These are phyloP conservation scores for Geoglossum cookeanum DNA, from an alignment of 2,329 filamentous ascomycete species.

Conservation along the genomic window DNA sequence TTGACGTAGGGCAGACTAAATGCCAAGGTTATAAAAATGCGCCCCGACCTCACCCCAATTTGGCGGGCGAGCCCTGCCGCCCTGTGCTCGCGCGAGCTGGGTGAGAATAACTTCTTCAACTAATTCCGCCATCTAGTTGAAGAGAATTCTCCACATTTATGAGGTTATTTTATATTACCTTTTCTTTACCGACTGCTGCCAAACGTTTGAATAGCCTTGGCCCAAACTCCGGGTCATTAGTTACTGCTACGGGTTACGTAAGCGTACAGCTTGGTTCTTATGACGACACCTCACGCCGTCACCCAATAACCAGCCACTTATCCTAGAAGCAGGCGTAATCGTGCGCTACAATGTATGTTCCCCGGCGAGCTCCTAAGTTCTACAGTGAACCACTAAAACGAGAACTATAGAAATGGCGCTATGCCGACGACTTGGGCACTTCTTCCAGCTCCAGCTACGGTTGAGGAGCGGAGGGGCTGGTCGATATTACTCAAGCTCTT, in stretches of 20 bases:
- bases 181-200: neutral
- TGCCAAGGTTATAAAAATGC: too few species aligned
- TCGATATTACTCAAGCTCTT: neutral
- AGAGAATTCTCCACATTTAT: neutral
- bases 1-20: neutral
- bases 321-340: too few species aligned
- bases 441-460: neutral
- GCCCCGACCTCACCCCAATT: neutral
- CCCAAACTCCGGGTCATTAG: too few species aligned
- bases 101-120: neutral
- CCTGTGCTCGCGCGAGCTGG: too few species aligned
- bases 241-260: neutral
- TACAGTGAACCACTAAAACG: neutral
- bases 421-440: neutral
- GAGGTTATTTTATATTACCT: neutral
- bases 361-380: neutral
- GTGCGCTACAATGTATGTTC: neutral
- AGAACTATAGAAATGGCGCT: neutral
- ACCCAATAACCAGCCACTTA: too few species aligned
- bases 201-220: neutral
- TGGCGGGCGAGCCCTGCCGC: neutral
- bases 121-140: neutral
- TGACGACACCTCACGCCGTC: neutral
- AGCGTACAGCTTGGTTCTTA: neutral
- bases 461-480: neutral